Base-by-base conservation (phyloP, 257 asterid genomes). In the Scutellaria minor region DNA sequence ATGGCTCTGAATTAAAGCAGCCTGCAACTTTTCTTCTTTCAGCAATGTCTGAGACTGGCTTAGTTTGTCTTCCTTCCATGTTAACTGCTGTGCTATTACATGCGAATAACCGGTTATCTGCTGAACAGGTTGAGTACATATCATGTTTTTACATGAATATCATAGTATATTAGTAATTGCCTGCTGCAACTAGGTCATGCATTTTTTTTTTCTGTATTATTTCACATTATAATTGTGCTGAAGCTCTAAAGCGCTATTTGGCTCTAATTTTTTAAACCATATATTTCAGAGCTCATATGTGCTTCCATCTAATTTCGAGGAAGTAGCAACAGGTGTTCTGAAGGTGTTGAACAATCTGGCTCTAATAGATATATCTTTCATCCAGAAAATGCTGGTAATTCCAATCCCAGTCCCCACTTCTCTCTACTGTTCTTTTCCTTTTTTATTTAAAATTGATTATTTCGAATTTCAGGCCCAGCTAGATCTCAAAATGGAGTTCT, bases 41-140 rank as follows among this genome's bases (percentile, higher is more conserved):
- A 10, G 91, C 93, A 41, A 79, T 94, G 82, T 82, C 89, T n/a
- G 97, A 88, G 81, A 91, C 99, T 82, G 99, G 99, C 79, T 81
- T 94, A 80, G 98, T 92, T 42, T 94, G 97, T 82, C 98, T 94
- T 71, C 99, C 99, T 79, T 94, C 99, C 68, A 92, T 90, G 97
- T 80, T 94, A 80, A 89, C 99, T 24, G 98, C 99, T 48, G 98
- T 90, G 74, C 82, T 91, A 66, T 80, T 94, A 85, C 98, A 94
- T 87, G 99, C 95, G 41, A 91, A 94, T 81, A 94, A 88, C 83
- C 88, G 95, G 81, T 75, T 83, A 54, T 83, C 91, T 63, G 83
- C 97, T 76, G 99, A 94, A 74, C 98, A 87, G 94, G 97, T 91
- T 55, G 37, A 73, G 77, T 55, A 50, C 64, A 45, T 42, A n/a